Conservation (phyloP, 192 early-diverging fungal genomes). For the Backusella tarrabulga region DNA sequence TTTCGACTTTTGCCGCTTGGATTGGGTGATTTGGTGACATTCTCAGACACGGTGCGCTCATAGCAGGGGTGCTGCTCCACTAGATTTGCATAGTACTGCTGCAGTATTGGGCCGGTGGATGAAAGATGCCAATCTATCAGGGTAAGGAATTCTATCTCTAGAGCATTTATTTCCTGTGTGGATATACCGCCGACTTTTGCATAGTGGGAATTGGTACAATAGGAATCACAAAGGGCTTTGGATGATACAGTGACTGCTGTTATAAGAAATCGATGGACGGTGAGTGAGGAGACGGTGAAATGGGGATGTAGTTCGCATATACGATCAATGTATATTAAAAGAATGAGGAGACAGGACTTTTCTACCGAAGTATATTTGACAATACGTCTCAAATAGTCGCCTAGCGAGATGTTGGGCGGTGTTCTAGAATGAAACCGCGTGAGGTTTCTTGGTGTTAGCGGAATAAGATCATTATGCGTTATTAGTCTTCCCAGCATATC, state of each 20-base stretch:
- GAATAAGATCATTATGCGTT: constrained; percentile 60
- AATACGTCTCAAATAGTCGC: constrained; percentile 88
- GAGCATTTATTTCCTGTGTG: constrained; percentile 88
- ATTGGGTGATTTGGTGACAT: not conserved
- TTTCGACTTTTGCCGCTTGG: constrained; percentile 9
- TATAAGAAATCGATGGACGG: constrained; percentile 93
- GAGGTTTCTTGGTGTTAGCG: constrained; percentile 59
- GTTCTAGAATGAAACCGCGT: constrained; percentile 96
- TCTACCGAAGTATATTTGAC: constrained; percentile 92
- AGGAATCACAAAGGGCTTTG: constrained; percentile 90
- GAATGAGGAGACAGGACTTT: constrained; percentile 79
- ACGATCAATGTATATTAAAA: constrained; percentile 94
- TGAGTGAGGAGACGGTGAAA: constrained; percentile 93
- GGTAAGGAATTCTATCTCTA: constrained; percentile 88
- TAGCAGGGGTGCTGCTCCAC: constrained; percentile 73
- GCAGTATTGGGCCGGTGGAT: constrained; percentile 73
- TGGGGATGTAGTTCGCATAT: constrained; percentile 67
- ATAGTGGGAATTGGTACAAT: constrained; percentile 94
- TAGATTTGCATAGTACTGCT: constrained; percentile 91
- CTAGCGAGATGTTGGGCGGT: constrained; percentile 80
- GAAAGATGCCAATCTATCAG: constrained; percentile 92
- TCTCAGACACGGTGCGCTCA: constrained; percentile 31
- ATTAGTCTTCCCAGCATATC: constrained; percentile 61
- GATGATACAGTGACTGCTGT: constrained; percentile 82
- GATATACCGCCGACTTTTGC: constrained; percentile 95